phyloP scores from a whole-genome alignment of 495 filamentous ascomycete species.

The Aspergillus nidulans region DNA sequence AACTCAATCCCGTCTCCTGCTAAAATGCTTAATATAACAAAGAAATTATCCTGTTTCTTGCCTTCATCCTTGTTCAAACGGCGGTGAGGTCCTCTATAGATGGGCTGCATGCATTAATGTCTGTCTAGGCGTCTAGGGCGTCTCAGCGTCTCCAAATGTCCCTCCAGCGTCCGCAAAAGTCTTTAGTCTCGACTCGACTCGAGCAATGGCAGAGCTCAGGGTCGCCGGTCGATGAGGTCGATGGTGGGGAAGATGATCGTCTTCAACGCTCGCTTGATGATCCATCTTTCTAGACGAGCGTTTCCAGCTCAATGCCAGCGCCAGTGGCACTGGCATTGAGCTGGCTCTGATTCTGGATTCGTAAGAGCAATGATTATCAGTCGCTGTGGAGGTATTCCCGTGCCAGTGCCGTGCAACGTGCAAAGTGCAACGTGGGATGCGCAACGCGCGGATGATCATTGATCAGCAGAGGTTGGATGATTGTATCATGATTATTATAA shows the following conservation, averaged over 20 bases:
- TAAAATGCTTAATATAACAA: not conserved
- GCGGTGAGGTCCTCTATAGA: too few relatives aligned
- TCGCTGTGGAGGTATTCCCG: not conserved
- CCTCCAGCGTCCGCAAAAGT: not conserved
- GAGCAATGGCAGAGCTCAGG: not conserved
- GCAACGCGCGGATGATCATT: not conserved
- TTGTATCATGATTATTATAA: too few relatives aligned
- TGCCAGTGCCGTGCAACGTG: too few relatives aligned
- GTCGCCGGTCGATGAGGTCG: too few relatives aligned
- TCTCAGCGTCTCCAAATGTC: too few relatives aligned
- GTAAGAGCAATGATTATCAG: too few relatives aligned
- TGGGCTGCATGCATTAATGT: constrained; percentile 2
- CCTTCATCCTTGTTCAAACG: not conserved
- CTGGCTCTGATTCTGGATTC: too few relatives aligned
- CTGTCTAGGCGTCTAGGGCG: not conserved
- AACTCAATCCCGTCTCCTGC: too few relatives aligned
- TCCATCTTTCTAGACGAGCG: not conserved
- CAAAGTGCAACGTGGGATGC: not conserved
- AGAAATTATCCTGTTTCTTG: not conserved
- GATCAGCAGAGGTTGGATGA: too few relatives aligned
- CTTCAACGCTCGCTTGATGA: not conserved
- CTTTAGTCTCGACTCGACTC: not conserved
- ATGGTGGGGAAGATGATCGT: not conserved
- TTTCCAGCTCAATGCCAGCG: not conserved
- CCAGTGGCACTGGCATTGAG: too few relatives aligned